These are phyloP conservation scores for Fusarium bulbicola DNA, from an alignment of 2,329 filamentous ascomycete genomes.

Conservation along the genomic window DNA sequence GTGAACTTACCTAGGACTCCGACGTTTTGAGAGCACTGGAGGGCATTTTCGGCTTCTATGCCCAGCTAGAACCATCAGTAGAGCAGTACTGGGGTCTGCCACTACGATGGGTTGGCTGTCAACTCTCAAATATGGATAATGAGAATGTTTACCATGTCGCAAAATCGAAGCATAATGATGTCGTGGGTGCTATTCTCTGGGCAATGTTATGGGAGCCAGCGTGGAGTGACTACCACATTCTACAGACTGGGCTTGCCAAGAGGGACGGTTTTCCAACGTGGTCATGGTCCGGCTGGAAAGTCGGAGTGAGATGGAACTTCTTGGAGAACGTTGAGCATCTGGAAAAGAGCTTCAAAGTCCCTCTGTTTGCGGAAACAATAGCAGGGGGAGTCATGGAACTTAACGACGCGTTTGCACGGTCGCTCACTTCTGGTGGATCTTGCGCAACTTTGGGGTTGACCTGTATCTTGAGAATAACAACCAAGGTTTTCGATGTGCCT, in stretches of 20 bases:
- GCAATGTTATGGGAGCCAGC: neutral
- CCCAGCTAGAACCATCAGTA: neutral
- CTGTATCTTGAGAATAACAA: neutral
- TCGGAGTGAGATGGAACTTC: neutral
- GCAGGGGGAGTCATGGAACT: accelerated
- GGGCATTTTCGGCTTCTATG: neutral
- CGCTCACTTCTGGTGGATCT: accelerated
- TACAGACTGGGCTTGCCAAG: neutral
- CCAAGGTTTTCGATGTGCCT: neutral
- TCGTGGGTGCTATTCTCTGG: neutral
- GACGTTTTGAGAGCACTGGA: neutral
- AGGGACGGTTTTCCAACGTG: neutral
- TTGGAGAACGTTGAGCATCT: accelerated
- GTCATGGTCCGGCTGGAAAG: neutral
- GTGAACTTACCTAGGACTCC: neutral
- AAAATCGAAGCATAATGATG: neutral
- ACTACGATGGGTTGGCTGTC: neutral
- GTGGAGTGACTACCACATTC: neutral
- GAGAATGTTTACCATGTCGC: neutral
- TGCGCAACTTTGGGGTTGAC: accelerated
- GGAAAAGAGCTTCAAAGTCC: neutral
- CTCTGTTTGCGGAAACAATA: neutral
- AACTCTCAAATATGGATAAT: neutral
- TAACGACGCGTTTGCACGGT: accelerated
- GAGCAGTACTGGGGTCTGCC: neutral